Percentiles rank a stretch among this genome's conserved stretches.
Conservation (phyloP, 495 filamentous ascomycete species). For the Podospora anserina region DNA sequence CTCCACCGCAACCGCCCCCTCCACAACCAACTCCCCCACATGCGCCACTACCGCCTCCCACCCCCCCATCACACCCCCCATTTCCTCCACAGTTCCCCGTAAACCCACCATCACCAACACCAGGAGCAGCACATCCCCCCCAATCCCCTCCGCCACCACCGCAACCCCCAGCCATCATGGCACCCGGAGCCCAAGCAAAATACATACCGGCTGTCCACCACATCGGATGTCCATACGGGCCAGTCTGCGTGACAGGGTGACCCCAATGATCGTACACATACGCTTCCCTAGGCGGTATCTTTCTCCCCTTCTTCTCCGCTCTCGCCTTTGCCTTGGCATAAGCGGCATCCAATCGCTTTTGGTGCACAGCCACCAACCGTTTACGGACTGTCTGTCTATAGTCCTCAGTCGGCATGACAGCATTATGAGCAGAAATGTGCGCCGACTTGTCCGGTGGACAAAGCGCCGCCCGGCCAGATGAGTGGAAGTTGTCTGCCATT, state of each 20-base stretch:
- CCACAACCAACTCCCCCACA: slow-evolving; percentile 41
- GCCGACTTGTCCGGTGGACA: slow-evolving; percentile 57
- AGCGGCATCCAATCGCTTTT: slow-evolving; percentile 53
- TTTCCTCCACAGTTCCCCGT: neutral
- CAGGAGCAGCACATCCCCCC: slow-evolving; percentile 44
- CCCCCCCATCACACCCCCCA: neutral
- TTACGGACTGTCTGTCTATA: slow-evolving; percentile 43
- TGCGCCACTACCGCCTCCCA: slow-evolving; percentile 48
- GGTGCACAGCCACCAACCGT: slow-evolving; percentile 44
- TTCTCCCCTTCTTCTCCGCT: slow-evolving; percentile 57
- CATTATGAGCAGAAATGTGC: slow-evolving; percentile 73
- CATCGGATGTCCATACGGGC: slow-evolving; percentile 36
- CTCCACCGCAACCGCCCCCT: slow-evolving; percentile 47
- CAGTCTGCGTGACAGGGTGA: slow-evolving; percentile 46
- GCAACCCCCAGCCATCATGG: slow-evolving; percentile 22
- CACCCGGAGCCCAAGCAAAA: slow-evolving; percentile 41
- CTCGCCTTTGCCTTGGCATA: slow-evolving; percentile 62
- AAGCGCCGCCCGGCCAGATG: slow-evolving; percentile 51
- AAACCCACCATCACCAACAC: neutral
- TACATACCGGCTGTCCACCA: slow-evolving; percentile 32
- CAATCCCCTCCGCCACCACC: slow-evolving; percentile 34
- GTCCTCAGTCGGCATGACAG: slow-evolving; percentile 49
- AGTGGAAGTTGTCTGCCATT: slow-evolving; percentile 54
- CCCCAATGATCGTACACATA: slow-evolving; percentile 53
- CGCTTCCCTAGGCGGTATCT: slow-evolving; percentile 47